These are phyloP conservation scores for Madurella fahalii DNA, from an alignment of 2,329 filamentous ascomycete genomes.

Conservation along the genomic window DNA sequence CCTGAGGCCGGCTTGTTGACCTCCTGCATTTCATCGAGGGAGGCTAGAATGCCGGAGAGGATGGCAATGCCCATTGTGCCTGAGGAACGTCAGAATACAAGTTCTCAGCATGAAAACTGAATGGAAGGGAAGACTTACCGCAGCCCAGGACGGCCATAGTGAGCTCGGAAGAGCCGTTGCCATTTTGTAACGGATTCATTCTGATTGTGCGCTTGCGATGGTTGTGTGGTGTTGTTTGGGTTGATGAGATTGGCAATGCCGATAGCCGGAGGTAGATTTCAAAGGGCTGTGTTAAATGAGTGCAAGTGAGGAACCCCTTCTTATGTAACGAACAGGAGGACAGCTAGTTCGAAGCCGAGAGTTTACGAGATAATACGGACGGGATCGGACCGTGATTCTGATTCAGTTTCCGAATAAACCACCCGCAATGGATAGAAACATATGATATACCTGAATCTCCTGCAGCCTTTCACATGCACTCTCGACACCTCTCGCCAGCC, in stretches of 20 bases:
- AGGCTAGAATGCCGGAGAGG: slow-evolving; percentile 71
- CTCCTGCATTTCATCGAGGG: slow-evolving; percentile 41
- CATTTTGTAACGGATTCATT: slow-evolving; percentile 23
- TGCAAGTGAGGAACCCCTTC: slow-evolving; percentile 7
- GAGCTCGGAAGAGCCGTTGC: slow-evolving; percentile 45
- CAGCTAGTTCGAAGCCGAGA: too few species aligned
- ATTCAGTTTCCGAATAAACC: not conserved
- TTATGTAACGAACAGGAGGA: too few species aligned
- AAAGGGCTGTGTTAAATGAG: not conserved
- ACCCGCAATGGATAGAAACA: not conserved
- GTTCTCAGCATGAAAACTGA: not conserved
- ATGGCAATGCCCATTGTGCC: slow-evolving; percentile 85
- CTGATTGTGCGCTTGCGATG: slow-evolving; percentile 3
- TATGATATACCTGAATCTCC: not conserved
- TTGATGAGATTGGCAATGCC: not conserved
- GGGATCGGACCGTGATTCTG: not conserved
- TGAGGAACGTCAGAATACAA: slow-evolving; percentile 34
- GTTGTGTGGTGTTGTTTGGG: slow-evolving; percentile 1
- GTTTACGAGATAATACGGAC: too few species aligned
- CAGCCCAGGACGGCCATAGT: slow-evolving; percentile 80
- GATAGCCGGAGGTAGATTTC: slow-evolving; percentile 5
- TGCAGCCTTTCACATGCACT: not conserved
- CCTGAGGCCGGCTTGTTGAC: slow-evolving; percentile 44
- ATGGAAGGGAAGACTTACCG: slow-evolving; percentile 48
- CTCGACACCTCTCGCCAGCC: not conserved